Evolutionary conservation across 192 early-diverging fungal species (phyloP), one percentile per base, ranked within the genome.

Genomic region (Entophlyctis helioformis): DNA sequence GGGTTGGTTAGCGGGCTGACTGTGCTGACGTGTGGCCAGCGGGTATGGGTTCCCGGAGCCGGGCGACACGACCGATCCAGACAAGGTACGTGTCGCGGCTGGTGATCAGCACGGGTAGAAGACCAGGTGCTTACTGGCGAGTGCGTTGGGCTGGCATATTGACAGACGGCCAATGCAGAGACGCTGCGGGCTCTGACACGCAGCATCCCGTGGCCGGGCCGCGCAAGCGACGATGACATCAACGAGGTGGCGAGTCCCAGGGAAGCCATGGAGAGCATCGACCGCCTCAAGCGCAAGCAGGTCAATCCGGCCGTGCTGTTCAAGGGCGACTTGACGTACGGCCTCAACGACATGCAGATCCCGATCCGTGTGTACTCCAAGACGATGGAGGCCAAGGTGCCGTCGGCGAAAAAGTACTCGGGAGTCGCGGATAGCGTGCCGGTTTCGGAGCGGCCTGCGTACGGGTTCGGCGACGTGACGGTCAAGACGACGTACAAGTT

Each of bases 321-420:
- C 43, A 62, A 68, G n/a, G 71, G 68, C 9, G 42, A 44, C 0
- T 55, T 86, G 23, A 56, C 60, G 11, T 50, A 81, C 1, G 78
- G 80, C 8, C 74, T 81, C 46, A 39, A 62, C 0, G 48, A 59
- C 24, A 23, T n/a, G 12, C 47, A 74, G 0, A 74, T 84, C 28
- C 59, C 62, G 18, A 72, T 86, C 3, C 55, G 61, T 8, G 72
- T 72, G 48, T 84, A 69, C 55, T 43, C 59, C 19, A 70, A 75
- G 22, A 78, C 81, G 0, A 66, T 51, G 24, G 63, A 71, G 36
- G 52, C 60, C 9, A 82, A 67, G 28, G 31, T 72, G 9, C 76
- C 72, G 1, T 62, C 60, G 8, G 71, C 73, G 24, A 84, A 83
- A 51, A 86, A 86, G 51, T 81, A 63, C 56, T 80, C 76, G 1